These are phyloP conservation scores for Sphaceloma murrayae DNA, from an alignment of 2,329 filamentous ascomycete genomes.

Conservation along the genomic window DNA sequence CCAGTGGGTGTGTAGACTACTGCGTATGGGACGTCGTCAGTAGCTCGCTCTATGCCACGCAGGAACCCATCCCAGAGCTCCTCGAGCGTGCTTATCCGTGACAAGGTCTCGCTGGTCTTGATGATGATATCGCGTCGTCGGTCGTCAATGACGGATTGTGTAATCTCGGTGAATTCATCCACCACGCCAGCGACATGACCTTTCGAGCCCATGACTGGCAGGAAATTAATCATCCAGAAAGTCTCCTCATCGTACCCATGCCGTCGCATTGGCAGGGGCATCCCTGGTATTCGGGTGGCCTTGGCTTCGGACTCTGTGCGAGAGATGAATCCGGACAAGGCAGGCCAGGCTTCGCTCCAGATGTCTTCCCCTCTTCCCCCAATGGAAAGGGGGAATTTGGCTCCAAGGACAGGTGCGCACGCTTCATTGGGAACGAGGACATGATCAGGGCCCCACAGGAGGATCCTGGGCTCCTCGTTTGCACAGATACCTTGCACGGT, in stretches of 20 bases:
- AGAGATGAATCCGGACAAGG: conserved; percentile 11
- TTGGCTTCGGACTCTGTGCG: conserved; percentile 23
- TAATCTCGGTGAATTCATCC: conserved; percentile 18
- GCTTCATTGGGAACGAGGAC: conserved; percentile 31
- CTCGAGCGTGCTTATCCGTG: conserved; percentile 8
- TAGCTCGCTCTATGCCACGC: conserved; percentile 10
- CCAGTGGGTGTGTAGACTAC: conserved; percentile 19
- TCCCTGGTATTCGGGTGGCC: conserved; percentile 18
- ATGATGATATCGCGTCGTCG: conserved; percentile 16
- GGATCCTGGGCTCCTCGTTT: conserved; percentile 26
- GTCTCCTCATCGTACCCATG: conserved; percentile 26
- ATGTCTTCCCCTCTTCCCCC: conserved; percentile 19
- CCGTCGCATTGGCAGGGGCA: conserved; percentile 23
- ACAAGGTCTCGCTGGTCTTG: conserved; percentile 15
- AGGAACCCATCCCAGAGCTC: conserved; percentile 18
- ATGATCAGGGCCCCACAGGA: conserved; percentile 27
- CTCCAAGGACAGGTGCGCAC: conserved; percentile 26
- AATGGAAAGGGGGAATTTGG: conserved; percentile 22
- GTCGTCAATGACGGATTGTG: conserved; percentile 14
- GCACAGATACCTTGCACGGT: conserved; percentile 24
- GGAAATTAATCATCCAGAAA: conserved; percentile 25
- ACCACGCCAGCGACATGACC: conserved; percentile 17
- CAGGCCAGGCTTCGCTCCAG: conserved; percentile 17
- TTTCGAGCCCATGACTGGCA: conserved; percentile 23
- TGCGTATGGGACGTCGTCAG: conserved; percentile 18